Percentiles rank a stretch among this genome's conserved stretches.
These are phyloP conservation scores for Fusarium sp. DNA, from an alignment of 2,329 filamentous ascomycete species.

Conservation along the genomic window DNA sequence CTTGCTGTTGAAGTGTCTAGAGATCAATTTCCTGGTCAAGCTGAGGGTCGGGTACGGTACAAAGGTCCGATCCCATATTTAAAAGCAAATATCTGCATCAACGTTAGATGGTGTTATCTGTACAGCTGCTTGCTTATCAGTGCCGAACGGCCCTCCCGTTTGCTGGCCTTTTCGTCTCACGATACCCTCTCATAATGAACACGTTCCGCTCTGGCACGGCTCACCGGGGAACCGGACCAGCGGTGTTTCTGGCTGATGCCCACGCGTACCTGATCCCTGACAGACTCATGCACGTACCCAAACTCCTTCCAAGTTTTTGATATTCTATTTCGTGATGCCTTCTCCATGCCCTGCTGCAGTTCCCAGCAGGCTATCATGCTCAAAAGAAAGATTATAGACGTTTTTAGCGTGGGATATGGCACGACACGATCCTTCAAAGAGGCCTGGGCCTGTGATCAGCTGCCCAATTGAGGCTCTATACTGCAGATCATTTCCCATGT, in stretches of 20 bases:
- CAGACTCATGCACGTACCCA: slow-evolving; percentile 6
- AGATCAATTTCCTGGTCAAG: too few species aligned
- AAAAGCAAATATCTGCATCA: slow-evolving; percentile 1
- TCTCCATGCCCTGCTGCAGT: not conserved
- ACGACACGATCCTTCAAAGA: not conserved
- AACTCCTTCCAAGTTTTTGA: slow-evolving; percentile 24
- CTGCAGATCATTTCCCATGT: slow-evolving; percentile 40
- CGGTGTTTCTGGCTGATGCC: not conserved
- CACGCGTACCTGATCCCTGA: slow-evolving; percentile 22
- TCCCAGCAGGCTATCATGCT: not conserved
- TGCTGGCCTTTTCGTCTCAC: slow-evolving; percentile 3
- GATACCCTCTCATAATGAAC: slow-evolving; percentile 9
- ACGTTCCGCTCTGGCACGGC: slow-evolving; percentile 1
- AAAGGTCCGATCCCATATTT: not conserved
- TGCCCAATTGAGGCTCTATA: slow-evolving; percentile 31
- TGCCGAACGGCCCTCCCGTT: not conserved
- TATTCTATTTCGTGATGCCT: not conserved
- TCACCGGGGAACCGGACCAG: slow-evolving; percentile 13
- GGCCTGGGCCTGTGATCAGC: slow-evolving; percentile 8
- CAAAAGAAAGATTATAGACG: not conserved
- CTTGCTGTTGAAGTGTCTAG: too few species aligned
- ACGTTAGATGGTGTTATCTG: not conserved
- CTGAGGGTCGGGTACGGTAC: too few species aligned
- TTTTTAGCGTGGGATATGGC: not conserved
- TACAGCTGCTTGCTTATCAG: slow-evolving; percentile 3